These are phyloP conservation scores for Hyphopichia homilentoma DNA, from an alignment of 805 yeast genomes.

Conservation along the genomic window DNA sequence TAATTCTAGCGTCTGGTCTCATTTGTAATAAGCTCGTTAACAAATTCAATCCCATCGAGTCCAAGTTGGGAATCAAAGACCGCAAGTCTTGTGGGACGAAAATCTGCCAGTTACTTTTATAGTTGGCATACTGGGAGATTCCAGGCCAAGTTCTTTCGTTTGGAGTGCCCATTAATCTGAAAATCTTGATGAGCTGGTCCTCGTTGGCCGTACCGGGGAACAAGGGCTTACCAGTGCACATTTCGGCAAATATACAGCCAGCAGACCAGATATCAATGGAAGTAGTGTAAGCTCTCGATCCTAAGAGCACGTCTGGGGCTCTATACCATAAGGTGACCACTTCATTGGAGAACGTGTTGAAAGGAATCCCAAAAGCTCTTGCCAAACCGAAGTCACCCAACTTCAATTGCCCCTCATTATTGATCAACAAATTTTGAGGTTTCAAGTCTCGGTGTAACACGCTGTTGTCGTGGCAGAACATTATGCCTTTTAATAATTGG, in stretches of 20 bases:
- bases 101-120: slow-evolving; percentile 75
- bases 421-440: slow-evolving; percentile 91
- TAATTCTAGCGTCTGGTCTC: slow-evolving; percentile 59
- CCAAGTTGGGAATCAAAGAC: slow-evolving; percentile 63
- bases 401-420: slow-evolving; percentile 84
- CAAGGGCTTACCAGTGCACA: slow-evolving; percentile 96
- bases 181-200: slow-evolving; percentile 88
- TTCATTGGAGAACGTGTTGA: slow-evolving; percentile 94
- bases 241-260: slow-evolving; percentile 96
- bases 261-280: slow-evolving; percentile 99
- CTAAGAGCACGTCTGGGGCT: slow-evolving; percentile 94
- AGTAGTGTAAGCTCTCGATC: slow-evolving; percentile 92
- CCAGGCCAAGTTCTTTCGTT: slow-evolving; percentile 97
- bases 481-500: slow-evolving; percentile 85
- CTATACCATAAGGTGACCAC: slow-evolving; percentile 98
- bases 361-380: slow-evolving; percentile 96
- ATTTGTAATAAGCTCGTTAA: slow-evolving; percentile 56
- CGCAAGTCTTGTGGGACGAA: slow-evolving; percentile 87
- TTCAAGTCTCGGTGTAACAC: slow-evolving; percentile 86
- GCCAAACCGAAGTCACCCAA: slow-evolving; percentile 97
- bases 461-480: slow-evolving; percentile 79
- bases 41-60: slow-evolving; percentile 64
- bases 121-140: slow-evolving; percentile 85
- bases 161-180: slow-evolving; percentile 94
- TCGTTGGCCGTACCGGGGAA: slow-evolving; percentile 97